These are phyloP conservation scores for Penicillium palitans DNA, from an alignment of 2,329 filamentous ascomycete genomes.

Conservation along the genomic window DNA sequence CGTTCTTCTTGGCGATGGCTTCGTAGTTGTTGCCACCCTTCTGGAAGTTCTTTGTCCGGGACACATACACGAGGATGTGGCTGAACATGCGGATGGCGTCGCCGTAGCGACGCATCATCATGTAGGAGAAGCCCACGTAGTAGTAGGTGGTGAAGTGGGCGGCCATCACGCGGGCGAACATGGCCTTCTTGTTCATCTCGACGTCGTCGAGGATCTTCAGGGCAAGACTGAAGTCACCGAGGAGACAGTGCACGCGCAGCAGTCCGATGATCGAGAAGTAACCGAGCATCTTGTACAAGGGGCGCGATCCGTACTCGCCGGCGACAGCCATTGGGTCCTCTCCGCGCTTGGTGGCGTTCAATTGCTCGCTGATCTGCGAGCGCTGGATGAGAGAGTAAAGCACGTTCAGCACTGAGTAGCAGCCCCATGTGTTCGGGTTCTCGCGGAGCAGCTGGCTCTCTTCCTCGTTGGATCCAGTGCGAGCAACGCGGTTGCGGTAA, in stretches of 20 bases:
- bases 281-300: constrained; percentile 95
- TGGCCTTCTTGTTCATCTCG: constrained; percentile 99
- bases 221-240: constrained; percentile 96
- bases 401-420: constrained; percentile 98
- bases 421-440: constrained; percentile 98
- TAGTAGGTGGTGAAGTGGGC: constrained; percentile 99
- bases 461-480: constrained; percentile 79
- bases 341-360: constrained; percentile 88
- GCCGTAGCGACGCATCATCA: constrained; percentile 99
- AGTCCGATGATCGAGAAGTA: constrained; percentile 99
- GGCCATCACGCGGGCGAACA: constrained; percentile 99
- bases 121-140: constrained; percentile 99
- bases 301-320: constrained; percentile 91
- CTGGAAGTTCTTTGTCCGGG: constrained; percentile 99
- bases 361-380: constrained; percentile 97
- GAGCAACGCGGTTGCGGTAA: constrained; percentile 88
- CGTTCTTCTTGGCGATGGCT: constrained; percentile 99
- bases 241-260: constrained; percentile 89
- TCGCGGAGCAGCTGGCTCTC: constrained; percentile 88
- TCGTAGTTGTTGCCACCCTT: constrained; percentile 90
- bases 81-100: constrained; percentile 99
- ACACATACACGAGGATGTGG: constrained; percentile 99
- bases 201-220: constrained; percentile 99
- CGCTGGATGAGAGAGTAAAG: constrained; percentile 98
- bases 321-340: constrained; percentile 86